A percentile compares a stretch with the other conserved stretches of the same genome.
Conservation (phyloP, 129 eudicot genomes). For the Ambrosia artemisiifolia region DNA sequence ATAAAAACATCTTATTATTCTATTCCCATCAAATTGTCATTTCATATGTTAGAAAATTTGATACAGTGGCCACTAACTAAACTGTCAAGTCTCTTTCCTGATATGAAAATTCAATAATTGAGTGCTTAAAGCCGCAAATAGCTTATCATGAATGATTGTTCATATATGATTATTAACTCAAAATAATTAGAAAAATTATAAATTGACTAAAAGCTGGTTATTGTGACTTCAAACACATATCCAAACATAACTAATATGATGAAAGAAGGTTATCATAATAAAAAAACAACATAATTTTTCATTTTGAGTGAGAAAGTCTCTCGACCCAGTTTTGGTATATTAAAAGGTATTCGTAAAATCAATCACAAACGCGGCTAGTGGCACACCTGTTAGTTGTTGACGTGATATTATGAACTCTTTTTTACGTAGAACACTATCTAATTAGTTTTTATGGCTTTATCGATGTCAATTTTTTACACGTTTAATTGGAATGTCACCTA, state of each 20-base stretch:
- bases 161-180: not conserved
- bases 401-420: too few species aligned
- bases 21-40: not conserved
- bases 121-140: not conserved
- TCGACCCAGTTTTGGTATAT: too few species aligned
- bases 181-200: not conserved
- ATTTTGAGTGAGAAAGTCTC: too few species aligned
- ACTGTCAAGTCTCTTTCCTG: not conserved
- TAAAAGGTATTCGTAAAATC: too few species aligned
- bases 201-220: not conserved
- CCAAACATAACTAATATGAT: slow-evolving; percentile 2
- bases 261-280: not conserved
- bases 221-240: slow-evolving; percentile 2
- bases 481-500: too few species aligned
- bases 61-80: not conserved
- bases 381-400: too few species aligned
- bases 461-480: too few species aligned
- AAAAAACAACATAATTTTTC: too few species aligned
- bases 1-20: slow-evolving; percentile 1
- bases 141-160: not conserved
- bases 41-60: not conserved
- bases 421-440: too few species aligned
- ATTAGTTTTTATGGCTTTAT: too few species aligned
- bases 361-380: too few species aligned
- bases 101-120: not conserved